phyloP scores from a whole-genome alignment of 1,284 basidiomycete species.

The Apiotrichum veenhuisii region DNA sequence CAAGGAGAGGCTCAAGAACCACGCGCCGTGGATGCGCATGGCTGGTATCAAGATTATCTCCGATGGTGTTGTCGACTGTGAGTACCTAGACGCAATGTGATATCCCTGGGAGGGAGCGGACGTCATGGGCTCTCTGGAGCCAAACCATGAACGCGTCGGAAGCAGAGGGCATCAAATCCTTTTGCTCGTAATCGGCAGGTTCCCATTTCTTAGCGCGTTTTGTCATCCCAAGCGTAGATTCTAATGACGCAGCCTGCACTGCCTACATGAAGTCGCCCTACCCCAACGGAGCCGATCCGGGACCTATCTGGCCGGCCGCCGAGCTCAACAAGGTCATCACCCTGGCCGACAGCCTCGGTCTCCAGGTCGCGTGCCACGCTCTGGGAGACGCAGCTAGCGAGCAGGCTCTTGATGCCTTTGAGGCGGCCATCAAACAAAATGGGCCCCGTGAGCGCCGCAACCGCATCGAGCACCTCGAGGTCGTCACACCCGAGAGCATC shows the following conservation, averaged over 20 bases:
- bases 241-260: constrained; percentile 18
- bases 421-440: constrained; percentile 22
- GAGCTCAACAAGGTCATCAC: constrained; percentile 22
- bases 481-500: constrained; percentile 21
- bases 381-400: constrained; percentile 34
- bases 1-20: constrained; percentile 11
- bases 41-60: constrained; percentile 37
- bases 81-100: too few relatives aligned
- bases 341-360: constrained; percentile 26
- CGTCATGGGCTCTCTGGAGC: too few relatives aligned
- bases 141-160: too few relatives aligned
- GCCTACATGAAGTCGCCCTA: constrained; percentile 34
- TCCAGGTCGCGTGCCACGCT: constrained; percentile 34
- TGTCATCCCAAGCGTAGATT: too few relatives aligned
- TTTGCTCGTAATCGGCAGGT: too few relatives aligned
- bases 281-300: constrained; percentile 16
- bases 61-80: constrained; percentile 33
- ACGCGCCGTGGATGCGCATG: constrained; percentile 23
- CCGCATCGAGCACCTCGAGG: constrained; percentile 37
- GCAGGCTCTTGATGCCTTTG: constrained; percentile 31
- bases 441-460: constrained; percentile 19
- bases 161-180: too few relatives aligned
- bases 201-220: too few relatives aligned
- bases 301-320: constrained; percentile 31
- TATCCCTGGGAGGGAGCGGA: too few relatives aligned